Conservation (phyloP, 2,329 filamentous ascomycete genomes). For the Penicillium frequentans region DNA sequence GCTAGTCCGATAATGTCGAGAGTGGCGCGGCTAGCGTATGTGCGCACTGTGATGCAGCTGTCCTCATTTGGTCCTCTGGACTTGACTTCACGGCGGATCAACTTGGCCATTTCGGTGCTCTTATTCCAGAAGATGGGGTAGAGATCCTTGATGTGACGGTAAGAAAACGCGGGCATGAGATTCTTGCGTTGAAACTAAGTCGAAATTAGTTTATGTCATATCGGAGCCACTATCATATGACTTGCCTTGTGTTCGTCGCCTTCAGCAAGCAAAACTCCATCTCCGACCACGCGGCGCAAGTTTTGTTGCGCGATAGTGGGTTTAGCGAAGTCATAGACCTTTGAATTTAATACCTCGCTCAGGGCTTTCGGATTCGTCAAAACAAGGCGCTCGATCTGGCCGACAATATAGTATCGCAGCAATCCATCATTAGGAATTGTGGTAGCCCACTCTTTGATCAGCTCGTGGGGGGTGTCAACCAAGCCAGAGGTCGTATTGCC, state of each 20-base stretch:
- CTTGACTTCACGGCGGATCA: slow-evolving; percentile 53
- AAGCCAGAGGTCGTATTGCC: slow-evolving; percentile 45
- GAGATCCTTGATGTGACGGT: slow-evolving; percentile 78
- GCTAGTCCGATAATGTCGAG: slow-evolving; percentile 75
- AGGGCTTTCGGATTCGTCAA: slow-evolving; percentile 64
- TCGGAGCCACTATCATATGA: background rate
- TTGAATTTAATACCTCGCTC: slow-evolving; percentile 68
- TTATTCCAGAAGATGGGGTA: slow-evolving; percentile 85
- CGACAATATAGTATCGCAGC: slow-evolving; percentile 63
- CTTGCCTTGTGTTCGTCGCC: slow-evolving; percentile 80
- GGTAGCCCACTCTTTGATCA: slow-evolving; percentile 53
- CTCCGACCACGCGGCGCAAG: slow-evolving; percentile 40
- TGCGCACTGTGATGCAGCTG: slow-evolving; percentile 56
- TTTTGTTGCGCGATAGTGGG: slow-evolving; percentile 50
- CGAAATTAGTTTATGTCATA: slow-evolving; percentile 2
- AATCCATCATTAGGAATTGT: slow-evolving; percentile 67
- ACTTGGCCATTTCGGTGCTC: slow-evolving; percentile 64
- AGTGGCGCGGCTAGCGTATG: slow-evolving; percentile 67
- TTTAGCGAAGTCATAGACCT: slow-evolving; percentile 70
- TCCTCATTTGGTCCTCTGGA: slow-evolving; percentile 35
- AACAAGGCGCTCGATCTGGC: slow-evolving; percentile 65
- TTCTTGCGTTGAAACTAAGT: slow-evolving; percentile 65
- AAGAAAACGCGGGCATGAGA: slow-evolving; percentile 80
- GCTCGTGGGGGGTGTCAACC: slow-evolving; percentile 41
- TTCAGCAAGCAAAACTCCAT: slow-evolving; percentile 68